Conservation (phyloP, 176 grass and related monocot genomes). For the Raddia distichophylla region DNA sequence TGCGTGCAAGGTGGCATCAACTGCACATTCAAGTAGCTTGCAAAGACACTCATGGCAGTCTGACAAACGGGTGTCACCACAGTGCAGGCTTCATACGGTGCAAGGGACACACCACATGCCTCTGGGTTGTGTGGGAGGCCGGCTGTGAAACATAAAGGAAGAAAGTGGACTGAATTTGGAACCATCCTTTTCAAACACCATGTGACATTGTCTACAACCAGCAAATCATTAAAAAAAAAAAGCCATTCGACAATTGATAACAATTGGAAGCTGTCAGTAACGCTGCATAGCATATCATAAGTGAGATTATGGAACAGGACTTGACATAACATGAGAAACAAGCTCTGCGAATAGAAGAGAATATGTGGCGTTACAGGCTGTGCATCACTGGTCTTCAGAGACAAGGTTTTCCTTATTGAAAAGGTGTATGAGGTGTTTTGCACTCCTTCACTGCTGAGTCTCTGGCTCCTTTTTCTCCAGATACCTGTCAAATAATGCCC, state of each 20-base stretch:
- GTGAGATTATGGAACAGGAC: neutral
- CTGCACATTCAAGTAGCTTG: neutral
- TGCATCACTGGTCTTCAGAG: slow-evolving; percentile 1
- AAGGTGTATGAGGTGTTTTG: slow-evolving; percentile 11
- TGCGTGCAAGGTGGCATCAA: slow-evolving; percentile 1
- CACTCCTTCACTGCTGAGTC: slow-evolving; percentile 44
- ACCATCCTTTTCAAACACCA: neutral
- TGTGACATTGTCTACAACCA: slow-evolving; percentile 18
- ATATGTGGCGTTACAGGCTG: neutral
- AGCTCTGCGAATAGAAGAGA: neutral
- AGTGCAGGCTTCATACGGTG: slow-evolving; percentile 25
- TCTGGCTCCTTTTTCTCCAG: slow-evolving; percentile 66
- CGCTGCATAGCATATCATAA: neutral
- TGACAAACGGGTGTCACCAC: neutral
- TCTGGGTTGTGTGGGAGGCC: neutral
- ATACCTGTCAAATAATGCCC: slow-evolving; percentile 45
- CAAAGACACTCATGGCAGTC: neutral
- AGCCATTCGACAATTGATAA: neutral
- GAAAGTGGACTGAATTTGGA: neutral
- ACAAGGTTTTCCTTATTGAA: slow-evolving; percentile 28
- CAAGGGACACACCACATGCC: neutral
- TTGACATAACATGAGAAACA: neutral
- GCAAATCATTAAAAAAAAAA: neutral
- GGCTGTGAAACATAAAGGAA: neutral
- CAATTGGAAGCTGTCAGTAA: neutral